Conservation (phyloP, 306 rosid species). For the Abrus pulchellus region DNA sequence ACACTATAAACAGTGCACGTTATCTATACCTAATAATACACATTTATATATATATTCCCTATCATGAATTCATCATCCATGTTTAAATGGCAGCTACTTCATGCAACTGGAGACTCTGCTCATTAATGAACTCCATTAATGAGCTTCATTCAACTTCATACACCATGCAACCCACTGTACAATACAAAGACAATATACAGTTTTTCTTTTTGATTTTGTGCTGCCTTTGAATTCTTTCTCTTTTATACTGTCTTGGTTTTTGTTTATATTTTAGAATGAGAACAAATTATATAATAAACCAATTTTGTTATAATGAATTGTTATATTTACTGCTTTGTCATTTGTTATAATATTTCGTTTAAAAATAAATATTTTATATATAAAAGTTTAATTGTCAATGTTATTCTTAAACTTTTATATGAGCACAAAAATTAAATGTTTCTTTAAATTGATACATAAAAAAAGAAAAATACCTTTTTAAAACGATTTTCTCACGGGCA, state of each 20-base stretch:
- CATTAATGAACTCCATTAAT: background rate
- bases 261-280: no score
- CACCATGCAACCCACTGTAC: background rate
- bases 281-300: no score
- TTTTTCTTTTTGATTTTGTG: background rate
- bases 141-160: background rate
- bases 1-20: background rate
- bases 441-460: no score
- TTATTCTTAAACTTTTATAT: no score
- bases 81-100: background rate
- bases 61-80: background rate
- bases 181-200: background rate
- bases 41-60: background rate
- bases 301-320: no score
- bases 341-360: no score
- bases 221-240: background rate
- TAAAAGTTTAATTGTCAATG: no score
- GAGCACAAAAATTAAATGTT: no score
- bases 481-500: no score
- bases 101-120: background rate
- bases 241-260: background rate
- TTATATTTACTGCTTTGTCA: no score
- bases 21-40: slow-evolving; percentile 32
- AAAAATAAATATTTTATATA: no score
- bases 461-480: no score